phyloP scores from a whole-genome alignment of 2,329 filamentous ascomycete genomes.

The Bipolaris cookei region DNA sequence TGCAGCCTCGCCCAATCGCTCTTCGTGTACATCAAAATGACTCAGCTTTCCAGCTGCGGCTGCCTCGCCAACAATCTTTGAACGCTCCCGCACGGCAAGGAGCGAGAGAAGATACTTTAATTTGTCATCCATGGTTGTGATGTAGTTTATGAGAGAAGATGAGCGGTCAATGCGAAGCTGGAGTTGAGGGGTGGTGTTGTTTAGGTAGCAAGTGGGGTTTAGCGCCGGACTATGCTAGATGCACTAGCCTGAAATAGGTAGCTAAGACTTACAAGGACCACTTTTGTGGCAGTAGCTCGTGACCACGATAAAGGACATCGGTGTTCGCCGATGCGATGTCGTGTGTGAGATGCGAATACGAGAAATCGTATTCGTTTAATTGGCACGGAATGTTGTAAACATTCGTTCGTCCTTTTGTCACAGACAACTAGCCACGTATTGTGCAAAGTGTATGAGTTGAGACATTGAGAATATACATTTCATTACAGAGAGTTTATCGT shows the following conservation, averaged over 20 bases:
- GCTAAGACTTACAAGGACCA: conserved; percentile 10
- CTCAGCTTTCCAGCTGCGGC: conserved; percentile 59
- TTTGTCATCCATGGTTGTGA: conserved; percentile 27
- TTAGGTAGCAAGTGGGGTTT: conserved; percentile 15
- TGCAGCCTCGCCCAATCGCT: conserved; percentile 78
- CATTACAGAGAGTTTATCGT: conserved; percentile 17
- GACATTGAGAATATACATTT: conserved; percentile 18
- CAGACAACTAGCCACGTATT: not conserved
- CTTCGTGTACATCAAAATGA: conserved; percentile 86
- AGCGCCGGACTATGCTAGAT: conserved; percentile 2
- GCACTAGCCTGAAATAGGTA: conserved; percentile 13
- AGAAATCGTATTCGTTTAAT: not conserved
- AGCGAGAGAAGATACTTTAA: conserved; percentile 38
- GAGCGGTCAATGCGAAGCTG: not conserved
- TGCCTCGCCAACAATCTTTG: conserved; percentile 34
- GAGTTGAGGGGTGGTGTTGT: conserved; percentile 13
- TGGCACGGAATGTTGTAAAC: not conserved
- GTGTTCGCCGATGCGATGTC: conserved; percentile 4
- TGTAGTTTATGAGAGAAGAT: not conserved
- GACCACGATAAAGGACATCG: conserved; percentile 12
- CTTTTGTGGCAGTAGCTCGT: conserved; percentile 11
- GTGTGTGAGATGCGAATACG: not conserved
- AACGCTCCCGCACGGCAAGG: conserved; percentile 36
- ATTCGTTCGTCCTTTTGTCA: not conserved
- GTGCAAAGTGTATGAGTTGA: conserved; percentile 1